Evolutionary conservation across 306 rosid species (phyloP), one percentile per base, ranked within the genome.

Genomic region (Cicer chorassanicum): DNA sequence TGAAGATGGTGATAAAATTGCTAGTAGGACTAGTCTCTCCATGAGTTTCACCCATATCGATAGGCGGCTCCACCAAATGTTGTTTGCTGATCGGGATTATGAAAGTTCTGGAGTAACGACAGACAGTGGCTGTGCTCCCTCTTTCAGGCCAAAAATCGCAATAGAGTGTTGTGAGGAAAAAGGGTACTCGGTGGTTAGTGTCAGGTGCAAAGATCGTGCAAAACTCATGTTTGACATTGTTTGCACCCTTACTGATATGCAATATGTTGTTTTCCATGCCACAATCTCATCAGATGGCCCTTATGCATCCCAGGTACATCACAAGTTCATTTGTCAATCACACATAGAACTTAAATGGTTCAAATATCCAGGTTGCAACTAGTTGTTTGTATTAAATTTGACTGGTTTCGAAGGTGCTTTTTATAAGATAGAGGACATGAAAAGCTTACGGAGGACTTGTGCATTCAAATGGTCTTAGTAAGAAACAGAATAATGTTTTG

Each of bases 231-330:
- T 90, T 57, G 91, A 90, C 86, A 90, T 90, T 61, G 96, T 90
- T 40, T 92, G 91, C 87, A 90, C 96, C 19, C 89, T 87, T 75
- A 90, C 93, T 24, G 97, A 92, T 60, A 92, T 92, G 96, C 86
- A 92, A 15, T 92, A 88, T 78, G 93, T 90, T 73, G 96, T 88
- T 83, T 88, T 90, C 81, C 97, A 92, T 69, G 97, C 96, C 19
- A 64, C 85, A 49, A 82, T 91, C 41, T 86, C 92, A 3, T 88
- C 97, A 0, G 88, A 89, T 68, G 85, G 85, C 29, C 91, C 92
- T 15, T 84, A 87, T 59, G 94, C 95, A 48, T 84, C 95, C 29
- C 95, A 89, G 89, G 97, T 88, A 29, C 36, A 29, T 29, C 36
- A 29, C 36, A 29, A 29, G 36, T 72, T 53, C 1, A 14, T 65